phyloP scores from a whole-genome alignment of 257 asterid species.

The Solanum bulbocastanum region DNA sequence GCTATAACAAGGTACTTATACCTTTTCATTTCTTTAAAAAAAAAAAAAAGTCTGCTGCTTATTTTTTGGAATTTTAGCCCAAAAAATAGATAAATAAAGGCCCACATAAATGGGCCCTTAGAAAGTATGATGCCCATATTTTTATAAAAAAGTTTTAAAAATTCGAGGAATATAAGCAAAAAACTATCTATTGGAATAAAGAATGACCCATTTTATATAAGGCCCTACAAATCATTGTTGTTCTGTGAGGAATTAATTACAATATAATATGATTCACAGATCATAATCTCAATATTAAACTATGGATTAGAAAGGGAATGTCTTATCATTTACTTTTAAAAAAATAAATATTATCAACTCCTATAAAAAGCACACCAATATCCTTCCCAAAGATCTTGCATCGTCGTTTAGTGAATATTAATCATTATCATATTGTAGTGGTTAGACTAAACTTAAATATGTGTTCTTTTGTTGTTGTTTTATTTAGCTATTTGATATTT shows the following conservation, averaged over 20 bases:
- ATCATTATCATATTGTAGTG: not conserved
- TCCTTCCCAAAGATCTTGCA: not conserved
- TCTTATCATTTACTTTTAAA: not conserved
- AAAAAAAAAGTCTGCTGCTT: not conserved
- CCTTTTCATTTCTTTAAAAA: too few relatives aligned
- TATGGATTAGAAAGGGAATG: not conserved
- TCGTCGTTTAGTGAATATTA: not conserved
- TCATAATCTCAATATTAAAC: not conserved
- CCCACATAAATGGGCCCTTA: not conserved
- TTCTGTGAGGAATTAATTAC: not conserved
- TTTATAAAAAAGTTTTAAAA: not conserved
- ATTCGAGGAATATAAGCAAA: not conserved
- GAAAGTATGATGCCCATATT: not conserved
- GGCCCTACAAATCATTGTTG: not conserved
- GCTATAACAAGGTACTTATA: too few relatives aligned
- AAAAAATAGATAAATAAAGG: not conserved
- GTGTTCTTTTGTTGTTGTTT: not conserved
- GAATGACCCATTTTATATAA: not conserved
- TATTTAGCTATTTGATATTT: not conserved
- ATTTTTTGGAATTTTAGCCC: not conserved
- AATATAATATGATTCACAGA: not conserved
- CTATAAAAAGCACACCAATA: not conserved
- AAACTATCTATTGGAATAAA: not conserved
- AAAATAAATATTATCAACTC: not conserved
- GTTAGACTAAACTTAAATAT: not conserved